Evolutionary conservation across 495 filamentous ascomycete genomes (phyloP).

Genomic region (Lineolata rhizophorae): DNA sequence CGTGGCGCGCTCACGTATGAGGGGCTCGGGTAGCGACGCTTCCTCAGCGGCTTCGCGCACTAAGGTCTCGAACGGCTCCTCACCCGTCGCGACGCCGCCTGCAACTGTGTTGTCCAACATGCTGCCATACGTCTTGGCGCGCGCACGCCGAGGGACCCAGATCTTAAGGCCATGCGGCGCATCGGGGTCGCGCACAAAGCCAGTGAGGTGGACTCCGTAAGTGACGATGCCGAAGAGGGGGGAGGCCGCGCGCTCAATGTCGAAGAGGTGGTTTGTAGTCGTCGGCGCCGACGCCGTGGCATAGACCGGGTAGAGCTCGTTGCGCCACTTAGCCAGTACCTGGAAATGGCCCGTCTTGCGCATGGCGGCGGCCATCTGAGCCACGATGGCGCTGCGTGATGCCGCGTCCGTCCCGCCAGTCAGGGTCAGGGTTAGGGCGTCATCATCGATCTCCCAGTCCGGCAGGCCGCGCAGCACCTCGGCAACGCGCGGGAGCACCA

Average conservation of each 20-base stretch:
- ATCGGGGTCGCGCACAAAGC: slow-evolving; percentile 32
- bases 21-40: slow-evolving; percentile 50
- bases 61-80: slow-evolving; percentile 54
- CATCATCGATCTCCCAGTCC: slow-evolving; percentile 2
- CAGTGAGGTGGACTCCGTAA: slow-evolving; percentile 82
- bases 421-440: background rate
- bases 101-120: slow-evolving; percentile 93
- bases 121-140: slow-evolving; percentile 64
- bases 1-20: slow-evolving; percentile 37
- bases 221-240: slow-evolving; percentile 69
- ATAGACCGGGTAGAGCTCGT: slow-evolving; percentile 75
- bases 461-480: slow-evolving; percentile 1
- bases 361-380: slow-evolving; percentile 36
- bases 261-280: slow-evolving; percentile 38
- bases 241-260: slow-evolving; percentile 57
- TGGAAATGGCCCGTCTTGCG: slow-evolving; percentile 40
- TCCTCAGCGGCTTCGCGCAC: slow-evolving; percentile 79
- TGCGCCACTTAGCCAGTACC: slow-evolving; percentile 61
- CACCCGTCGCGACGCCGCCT: slow-evolving; percentile 64
- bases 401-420: background rate
- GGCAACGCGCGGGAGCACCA: background rate
- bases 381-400: slow-evolving; percentile 34
- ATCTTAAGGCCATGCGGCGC: slow-evolving; percentile 40
- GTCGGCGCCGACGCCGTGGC: slow-evolving; percentile 18
- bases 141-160: slow-evolving; percentile 59